Evolutionary conservation across 805 yeast genomes (phyloP).

Genomic region (Candida pini): DNA sequence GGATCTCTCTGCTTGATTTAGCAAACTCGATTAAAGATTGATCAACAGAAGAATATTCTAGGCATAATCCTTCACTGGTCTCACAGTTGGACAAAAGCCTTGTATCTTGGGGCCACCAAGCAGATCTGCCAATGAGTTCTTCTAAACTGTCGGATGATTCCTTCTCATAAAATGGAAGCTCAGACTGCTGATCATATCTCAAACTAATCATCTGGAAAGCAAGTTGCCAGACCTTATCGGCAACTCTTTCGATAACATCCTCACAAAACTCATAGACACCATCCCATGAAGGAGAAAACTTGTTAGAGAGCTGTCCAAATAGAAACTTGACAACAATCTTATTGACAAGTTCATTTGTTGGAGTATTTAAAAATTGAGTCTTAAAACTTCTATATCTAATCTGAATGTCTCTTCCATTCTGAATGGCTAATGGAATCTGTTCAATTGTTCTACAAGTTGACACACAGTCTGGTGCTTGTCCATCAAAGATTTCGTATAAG

Average conservation of each 20-base stretch:
- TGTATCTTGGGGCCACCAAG: slow-evolving; percentile 41
- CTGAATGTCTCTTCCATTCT: slow-evolving; percentile 68
- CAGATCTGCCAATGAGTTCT: slow-evolving; percentile 8
- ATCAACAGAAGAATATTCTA: slow-evolving; percentile 29
- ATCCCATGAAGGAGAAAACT: slow-evolving; percentile 83
- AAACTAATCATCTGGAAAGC: slow-evolving; percentile 32
- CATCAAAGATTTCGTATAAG: slow-evolving; percentile 29
- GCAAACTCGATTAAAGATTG: slow-evolving; percentile 35
- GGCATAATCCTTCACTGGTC: slow-evolving; percentile 23
- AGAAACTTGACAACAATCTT: slow-evolving; percentile 40
- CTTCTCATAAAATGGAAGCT: slow-evolving; percentile 14
- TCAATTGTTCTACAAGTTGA: slow-evolving; percentile 57
- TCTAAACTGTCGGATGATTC: slow-evolving; percentile 8
- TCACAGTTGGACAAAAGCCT: slow-evolving; percentile 39
- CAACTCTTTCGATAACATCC: slow-evolving; percentile 35
- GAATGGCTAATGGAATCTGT: slow-evolving; percentile 62
- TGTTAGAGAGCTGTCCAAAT: slow-evolving; percentile 67
- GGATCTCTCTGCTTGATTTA: slow-evolving; percentile 31
- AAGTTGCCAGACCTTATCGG: slow-evolving; percentile 50
- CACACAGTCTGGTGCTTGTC: slow-evolving; percentile 18
- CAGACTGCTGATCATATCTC: slow-evolving; percentile 14
- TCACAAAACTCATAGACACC: slow-evolving; percentile 62
- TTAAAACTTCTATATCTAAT: slow-evolving; percentile 61
- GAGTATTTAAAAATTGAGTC: slow-evolving; percentile 31
- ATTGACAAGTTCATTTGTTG: slow-evolving; percentile 20